A percentile compares a stretch with the other conserved stretches of the same genome.
Conservation (phyloP, 1,284 basidiomycete species). For the Rhodotorula sp. region DNA sequence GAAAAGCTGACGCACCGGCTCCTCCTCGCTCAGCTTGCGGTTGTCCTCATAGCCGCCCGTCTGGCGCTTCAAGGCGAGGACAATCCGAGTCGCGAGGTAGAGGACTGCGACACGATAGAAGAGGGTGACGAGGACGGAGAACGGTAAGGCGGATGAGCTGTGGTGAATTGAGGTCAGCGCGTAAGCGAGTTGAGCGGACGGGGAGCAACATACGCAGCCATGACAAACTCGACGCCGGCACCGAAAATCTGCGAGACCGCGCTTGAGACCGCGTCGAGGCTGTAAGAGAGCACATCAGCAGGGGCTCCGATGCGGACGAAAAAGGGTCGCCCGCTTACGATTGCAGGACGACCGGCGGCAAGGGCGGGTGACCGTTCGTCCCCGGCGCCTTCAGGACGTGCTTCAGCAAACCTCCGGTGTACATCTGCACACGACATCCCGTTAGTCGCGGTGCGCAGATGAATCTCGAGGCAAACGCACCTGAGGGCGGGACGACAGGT, state of each 20-base stretch:
- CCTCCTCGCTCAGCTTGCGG: slow-evolving; percentile 37
- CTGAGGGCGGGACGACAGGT: slow-evolving; percentile 30
- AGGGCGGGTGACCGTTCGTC: slow-evolving; percentile 38
- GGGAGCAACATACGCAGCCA: slow-evolving; percentile 31
- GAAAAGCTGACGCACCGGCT: slow-evolving; percentile 18
- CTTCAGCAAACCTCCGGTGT: slow-evolving; percentile 38
- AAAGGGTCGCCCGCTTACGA: too few relatives aligned
- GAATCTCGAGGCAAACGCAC: too few relatives aligned
- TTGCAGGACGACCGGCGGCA: slow-evolving; percentile 39
- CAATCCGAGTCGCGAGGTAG: slow-evolving; percentile 42
- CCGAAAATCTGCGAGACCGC: slow-evolving; percentile 39
- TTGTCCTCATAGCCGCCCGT: slow-evolving; percentile 41
- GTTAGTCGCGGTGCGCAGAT: too few relatives aligned
- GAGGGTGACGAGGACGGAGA: slow-evolving; percentile 43
- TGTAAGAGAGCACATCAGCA: not conserved
- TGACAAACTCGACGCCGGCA: slow-evolving; percentile 43
- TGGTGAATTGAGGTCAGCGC: not conserved
- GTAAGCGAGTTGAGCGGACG: not conserved
- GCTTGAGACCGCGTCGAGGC: slow-evolving; percentile 28
- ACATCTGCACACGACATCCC: slow-evolving; percentile 20
- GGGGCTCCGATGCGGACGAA: too few relatives aligned
- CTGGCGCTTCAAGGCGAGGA: slow-evolving; percentile 40
- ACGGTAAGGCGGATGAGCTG: slow-evolving; percentile 43
- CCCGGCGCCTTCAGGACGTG: slow-evolving; percentile 30
- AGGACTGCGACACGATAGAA: slow-evolving; percentile 44